Conservation (phyloP, 2,329 filamentous ascomycete species). For the Cytospora schulzeri region DNA sequence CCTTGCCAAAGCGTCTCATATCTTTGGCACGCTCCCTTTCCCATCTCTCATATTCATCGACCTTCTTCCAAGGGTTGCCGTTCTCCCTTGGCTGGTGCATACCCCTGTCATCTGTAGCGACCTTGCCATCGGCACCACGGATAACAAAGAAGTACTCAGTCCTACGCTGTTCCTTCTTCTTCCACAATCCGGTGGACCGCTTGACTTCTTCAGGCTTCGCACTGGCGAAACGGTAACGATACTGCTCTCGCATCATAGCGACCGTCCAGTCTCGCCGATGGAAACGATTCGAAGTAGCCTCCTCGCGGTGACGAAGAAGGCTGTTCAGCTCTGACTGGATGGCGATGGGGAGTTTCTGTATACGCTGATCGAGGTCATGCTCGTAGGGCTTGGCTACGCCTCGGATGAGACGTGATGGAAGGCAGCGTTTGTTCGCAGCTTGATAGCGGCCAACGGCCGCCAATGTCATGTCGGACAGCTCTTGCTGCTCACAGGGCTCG, state of each 20-base stretch:
- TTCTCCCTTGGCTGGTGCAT: slow-evolving; percentile 19
- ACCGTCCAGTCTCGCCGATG: slow-evolving; percentile 34
- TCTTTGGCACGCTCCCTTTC: slow-evolving; percentile 13
- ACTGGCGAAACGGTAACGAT: slow-evolving; percentile 31
- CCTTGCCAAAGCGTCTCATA: slow-evolving; percentile 13
- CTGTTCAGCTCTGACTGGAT: slow-evolving; percentile 30
- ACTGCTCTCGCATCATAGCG: slow-evolving; percentile 32
- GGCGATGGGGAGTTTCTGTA: slow-evolving; percentile 28
- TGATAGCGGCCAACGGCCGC: slow-evolving; percentile 30
- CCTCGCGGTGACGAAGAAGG: slow-evolving; percentile 31
- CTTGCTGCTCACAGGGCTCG: slow-evolving; percentile 29
- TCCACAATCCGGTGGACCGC: slow-evolving; percentile 32
- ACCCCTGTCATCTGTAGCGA: slow-evolving; percentile 18
- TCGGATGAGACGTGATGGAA: slow-evolving; percentile 30
- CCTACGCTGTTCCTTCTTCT: slow-evolving; percentile 28
- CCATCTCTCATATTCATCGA: slow-evolving; percentile 29
- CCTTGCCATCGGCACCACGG: slow-evolving; percentile 31
- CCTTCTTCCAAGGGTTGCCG: slow-evolving; percentile 33
- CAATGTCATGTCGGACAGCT: slow-evolving; percentile 32
- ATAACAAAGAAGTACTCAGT: slow-evolving; percentile 31
- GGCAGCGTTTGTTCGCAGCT: slow-evolving; percentile 30
- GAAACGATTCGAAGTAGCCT: slow-evolving; percentile 30
- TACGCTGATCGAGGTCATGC: slow-evolving; percentile 32
- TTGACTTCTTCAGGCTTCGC: slow-evolving; percentile 30
- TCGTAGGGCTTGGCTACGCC: slow-evolving; percentile 33